Percentiles rank a stretch among this genome's conserved stretches.
phyloP scores from a whole-genome alignment of 2,329 filamentous ascomycete species.

The Aspergillus tubingensis region DNA sequence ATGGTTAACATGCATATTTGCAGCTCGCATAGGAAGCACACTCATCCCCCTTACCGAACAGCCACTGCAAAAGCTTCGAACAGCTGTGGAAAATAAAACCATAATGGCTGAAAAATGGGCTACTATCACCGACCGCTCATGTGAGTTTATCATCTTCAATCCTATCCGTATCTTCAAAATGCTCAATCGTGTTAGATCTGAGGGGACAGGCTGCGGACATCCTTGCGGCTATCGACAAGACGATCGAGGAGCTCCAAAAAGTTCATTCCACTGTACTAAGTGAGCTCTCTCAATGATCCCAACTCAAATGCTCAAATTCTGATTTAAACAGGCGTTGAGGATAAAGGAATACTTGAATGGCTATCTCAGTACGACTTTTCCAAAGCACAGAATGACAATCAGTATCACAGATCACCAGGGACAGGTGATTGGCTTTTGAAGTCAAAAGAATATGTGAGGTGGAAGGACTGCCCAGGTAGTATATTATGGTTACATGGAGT shows the following conservation, averaged over 20 bases:
- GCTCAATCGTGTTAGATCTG: background rate
- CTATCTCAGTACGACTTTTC: background rate
- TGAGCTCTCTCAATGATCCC: background rate
- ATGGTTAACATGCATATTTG: no score
- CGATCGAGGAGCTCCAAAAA: background rate
- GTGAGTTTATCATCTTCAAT: background rate
- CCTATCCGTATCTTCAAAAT: background rate
- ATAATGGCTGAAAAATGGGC: background rate
- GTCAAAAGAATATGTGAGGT: background rate
- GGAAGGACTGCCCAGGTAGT: background rate
- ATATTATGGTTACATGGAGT: conserved; percentile 1
- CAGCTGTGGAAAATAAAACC: background rate
- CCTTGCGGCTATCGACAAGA: background rate
- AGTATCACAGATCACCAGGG: background rate
- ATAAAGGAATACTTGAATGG: background rate
- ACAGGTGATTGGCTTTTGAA: conserved; percentile 4
- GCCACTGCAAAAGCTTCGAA: background rate
- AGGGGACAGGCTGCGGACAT: background rate
- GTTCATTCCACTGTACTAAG: background rate
- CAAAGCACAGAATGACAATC: background rate
- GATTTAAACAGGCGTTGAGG: background rate
- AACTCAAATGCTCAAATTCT: background rate
- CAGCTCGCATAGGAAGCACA: background rate
- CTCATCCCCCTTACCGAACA: background rate
- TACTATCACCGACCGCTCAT: background rate